A percentile compares a stretch with the other conserved stretches of the same genome.
Conservation (phyloP, 495 filamentous ascomycete genomes). For the Recurvomyces mirabilis region DNA sequence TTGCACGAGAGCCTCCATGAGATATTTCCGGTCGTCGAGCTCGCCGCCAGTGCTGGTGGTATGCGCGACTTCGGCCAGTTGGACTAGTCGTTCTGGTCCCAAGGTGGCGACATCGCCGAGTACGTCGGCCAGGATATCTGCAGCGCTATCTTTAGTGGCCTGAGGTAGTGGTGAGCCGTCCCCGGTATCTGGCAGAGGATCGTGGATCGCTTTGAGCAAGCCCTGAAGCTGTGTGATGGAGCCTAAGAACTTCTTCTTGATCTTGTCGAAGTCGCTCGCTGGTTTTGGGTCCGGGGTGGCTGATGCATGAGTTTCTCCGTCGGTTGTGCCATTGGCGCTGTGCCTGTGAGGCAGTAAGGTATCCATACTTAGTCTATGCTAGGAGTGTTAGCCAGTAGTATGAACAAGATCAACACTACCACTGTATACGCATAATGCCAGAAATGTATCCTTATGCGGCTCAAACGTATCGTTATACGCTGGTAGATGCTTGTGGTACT, state of each 20-base stretch:
- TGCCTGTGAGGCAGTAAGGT: no score
- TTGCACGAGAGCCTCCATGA: slow-evolving; percentile 44
- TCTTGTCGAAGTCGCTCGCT: not conserved
- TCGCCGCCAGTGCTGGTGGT: not conserved
- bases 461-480: no score
- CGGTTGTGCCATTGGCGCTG: not conserved
- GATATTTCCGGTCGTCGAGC: slow-evolving; percentile 38
- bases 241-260: slow-evolving; percentile 7
- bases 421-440: no score
- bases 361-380: no score
- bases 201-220: slow-evolving; percentile 18
- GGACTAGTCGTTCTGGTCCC: slow-evolving; percentile 8
- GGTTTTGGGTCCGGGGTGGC: slow-evolving; percentile 14
- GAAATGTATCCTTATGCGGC: no score
- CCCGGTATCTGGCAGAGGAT: slow-evolving; percentile 29
- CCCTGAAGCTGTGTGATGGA: slow-evolving; percentile 21
- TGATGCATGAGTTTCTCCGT: not conserved
- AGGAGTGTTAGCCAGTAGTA: no score
- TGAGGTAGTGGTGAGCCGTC: slow-evolving; percentile 21
- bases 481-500: not conserved
- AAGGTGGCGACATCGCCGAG: slow-evolving; percentile 13
- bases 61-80: not conserved
- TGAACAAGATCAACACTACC: no score
- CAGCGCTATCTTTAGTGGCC: slow-evolving; percentile 7
- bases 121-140: slow-evolving; percentile 38